Evolutionary conservation across 164 flowering plant species (phyloP).

Genomic region (Saururus chinensis): DNA sequence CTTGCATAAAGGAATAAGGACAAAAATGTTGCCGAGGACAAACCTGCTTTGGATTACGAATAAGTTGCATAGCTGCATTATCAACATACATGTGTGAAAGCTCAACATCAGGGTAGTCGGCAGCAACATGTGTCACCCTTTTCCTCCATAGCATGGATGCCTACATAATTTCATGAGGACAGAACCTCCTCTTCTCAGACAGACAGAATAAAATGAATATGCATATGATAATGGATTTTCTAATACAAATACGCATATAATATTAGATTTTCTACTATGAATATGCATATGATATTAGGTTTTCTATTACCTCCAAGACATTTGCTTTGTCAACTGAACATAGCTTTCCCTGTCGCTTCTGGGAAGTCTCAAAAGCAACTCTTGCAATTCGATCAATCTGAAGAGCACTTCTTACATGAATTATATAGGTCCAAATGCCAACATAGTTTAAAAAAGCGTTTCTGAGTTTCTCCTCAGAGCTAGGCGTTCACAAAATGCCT

Average conservation of each 20-base stretch:
- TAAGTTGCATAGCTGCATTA: conserved; percentile 98
- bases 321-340: conserved; percentile 99
- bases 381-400: conserved; percentile 97
- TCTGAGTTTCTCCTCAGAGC: too few relatives aligned
- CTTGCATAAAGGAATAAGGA: too few relatives aligned
- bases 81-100: conserved; percentile 98
- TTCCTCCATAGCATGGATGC: conserved; percentile 96
- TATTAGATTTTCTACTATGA: too few relatives aligned
- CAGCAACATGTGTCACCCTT: conserved; percentile 56
- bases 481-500: too few relatives aligned
- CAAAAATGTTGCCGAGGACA: not conserved
- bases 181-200: not conserved
- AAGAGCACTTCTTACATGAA: conserved; percentile 4
- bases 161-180: conserved; percentile 18
- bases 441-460: too few relatives aligned
- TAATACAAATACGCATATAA: too few relatives aligned
- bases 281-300: too few relatives aligned
- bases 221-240: too few relatives aligned
- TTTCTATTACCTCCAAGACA: conserved; percentile 77
- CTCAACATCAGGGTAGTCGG: conserved; percentile 87
- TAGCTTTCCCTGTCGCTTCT: conserved; percentile 71
- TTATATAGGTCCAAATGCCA: not conserved
- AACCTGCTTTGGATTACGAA: conserved; percentile 96
- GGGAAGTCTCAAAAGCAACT: conserved; percentile 86
- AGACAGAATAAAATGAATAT: not conserved